A percentile compares a stretch with the other conserved stretches of the same genome.
Conservation (phyloP, 495 filamentous ascomycete species). For the Penicillium angulare region DNA sequence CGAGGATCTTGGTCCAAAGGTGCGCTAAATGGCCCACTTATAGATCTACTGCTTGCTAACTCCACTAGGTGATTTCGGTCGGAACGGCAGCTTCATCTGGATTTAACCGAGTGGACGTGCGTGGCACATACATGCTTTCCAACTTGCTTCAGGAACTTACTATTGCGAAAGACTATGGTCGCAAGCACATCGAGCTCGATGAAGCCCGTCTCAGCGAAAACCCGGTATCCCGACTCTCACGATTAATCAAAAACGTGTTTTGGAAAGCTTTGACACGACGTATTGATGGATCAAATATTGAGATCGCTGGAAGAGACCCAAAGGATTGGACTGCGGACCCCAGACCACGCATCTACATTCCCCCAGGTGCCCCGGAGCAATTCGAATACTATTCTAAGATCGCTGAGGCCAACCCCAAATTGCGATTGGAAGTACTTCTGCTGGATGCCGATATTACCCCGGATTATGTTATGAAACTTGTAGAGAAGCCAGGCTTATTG, state of each 20-base stretch:
- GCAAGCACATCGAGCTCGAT: conserved; percentile 81
- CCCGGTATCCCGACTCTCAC: conserved; percentile 79
- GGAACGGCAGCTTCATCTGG: conserved; percentile 85
- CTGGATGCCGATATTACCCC: conserved; percentile 70
- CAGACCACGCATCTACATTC: conserved; percentile 88
- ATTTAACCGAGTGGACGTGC: conserved; percentile 78
- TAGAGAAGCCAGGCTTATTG: conserved; percentile 80
- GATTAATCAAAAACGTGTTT: conserved; percentile 83
- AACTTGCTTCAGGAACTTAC: conserved; percentile 93
- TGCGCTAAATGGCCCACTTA: conserved; percentile 25
- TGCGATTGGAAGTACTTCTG: conserved; percentile 80
- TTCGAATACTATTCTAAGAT: conserved; percentile 81
- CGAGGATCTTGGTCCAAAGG: conserved; percentile 92
- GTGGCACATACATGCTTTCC: conserved; percentile 93
- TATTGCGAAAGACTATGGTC: conserved; percentile 80
- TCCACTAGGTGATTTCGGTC: conserved; percentile 63
- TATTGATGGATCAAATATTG: conserved; percentile 87
- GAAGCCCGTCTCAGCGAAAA: conserved; percentile 88
- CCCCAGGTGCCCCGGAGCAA: conserved; percentile 79
- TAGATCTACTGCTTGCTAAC: neutral
- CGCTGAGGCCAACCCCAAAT: conserved; percentile 69
- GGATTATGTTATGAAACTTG: conserved; percentile 70
- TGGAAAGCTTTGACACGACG: conserved; percentile 85
- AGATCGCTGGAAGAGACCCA: conserved; percentile 76
- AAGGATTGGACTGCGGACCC: conserved; percentile 91